phyloP scores from a whole-genome alignment of 257 asterid species.

The Paraleonurus japonicus region DNA sequence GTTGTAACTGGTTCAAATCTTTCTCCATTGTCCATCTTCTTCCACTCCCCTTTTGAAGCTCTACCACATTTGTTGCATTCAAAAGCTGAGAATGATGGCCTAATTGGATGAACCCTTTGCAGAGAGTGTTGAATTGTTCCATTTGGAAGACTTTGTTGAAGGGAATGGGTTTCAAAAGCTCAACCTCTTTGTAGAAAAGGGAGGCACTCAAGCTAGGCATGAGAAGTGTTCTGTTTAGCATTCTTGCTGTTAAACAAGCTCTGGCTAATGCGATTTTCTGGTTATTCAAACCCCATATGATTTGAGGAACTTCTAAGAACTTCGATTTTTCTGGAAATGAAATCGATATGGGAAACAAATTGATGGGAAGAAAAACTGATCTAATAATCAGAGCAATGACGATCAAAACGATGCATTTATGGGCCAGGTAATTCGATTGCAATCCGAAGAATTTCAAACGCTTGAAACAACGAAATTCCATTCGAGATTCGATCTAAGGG shows the following conservation, averaged over 20 bases:
- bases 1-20: conserved; percentile 63
- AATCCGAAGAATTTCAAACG: conserved; percentile 55
- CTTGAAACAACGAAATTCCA: conserved; percentile 51
- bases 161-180: conserved; percentile 62
- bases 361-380: conserved; percentile 40
- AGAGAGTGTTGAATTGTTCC: conserved; percentile 61
- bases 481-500: conserved; percentile 33
- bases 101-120: conserved; percentile 70
- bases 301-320: conserved; percentile 83
- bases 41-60: conserved; percentile 88
- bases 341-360: conserved; percentile 11
- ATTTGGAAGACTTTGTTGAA: conserved; percentile 74
- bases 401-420: conserved; percentile 52
- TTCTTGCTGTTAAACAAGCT: conserved; percentile 80
- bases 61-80: conserved; percentile 42
- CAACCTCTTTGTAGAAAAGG: conserved; percentile 79
- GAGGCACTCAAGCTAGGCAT: conserved; percentile 96
- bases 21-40: conserved; percentile 71
- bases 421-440: conserved; percentile 49
- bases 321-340: conserved; percentile 24
- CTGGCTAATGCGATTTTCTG: conserved; percentile 89
- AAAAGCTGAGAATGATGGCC: conserved; percentile 50
- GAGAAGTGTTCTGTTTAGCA: conserved; percentile 66
- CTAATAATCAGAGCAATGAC: conserved; percentile 46
- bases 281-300: conserved; percentile 86